Base-by-base conservation (phyloP, 495 filamentous ascomycete species). In the Lasiosphaeria miniovina region DNA sequence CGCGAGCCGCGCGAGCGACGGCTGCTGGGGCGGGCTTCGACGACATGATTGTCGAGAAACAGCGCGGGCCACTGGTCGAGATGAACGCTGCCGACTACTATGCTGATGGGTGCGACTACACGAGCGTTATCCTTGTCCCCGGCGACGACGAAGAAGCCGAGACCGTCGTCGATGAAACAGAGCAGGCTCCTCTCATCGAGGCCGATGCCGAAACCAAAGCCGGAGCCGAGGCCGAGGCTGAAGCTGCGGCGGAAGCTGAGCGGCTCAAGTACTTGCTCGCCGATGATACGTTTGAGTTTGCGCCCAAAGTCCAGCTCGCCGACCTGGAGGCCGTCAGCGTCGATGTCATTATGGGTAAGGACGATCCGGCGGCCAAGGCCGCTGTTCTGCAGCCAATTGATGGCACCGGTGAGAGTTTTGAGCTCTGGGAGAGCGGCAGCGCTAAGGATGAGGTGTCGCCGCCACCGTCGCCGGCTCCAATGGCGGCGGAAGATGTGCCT, bases 61-160 rank as follows among this genome's bases (percentile, higher is more conserved):
- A 80, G 61, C 87, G 90, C n/a, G 71, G 77, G 3, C 87, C 90
- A 0, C 77, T 95, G 0, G 81, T 82, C 6, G 87, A 92, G 70
- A 84, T 95, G 61, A 78, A 84, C 46, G 84, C 84, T 11, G 76
- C 82, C 24, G 88, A 91, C 49, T 95, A 86, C 74, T 93, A 90
- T 62, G 83, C 83, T 14, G 80, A 84, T 9, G 89, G 84, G 4
- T 85, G 82, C 49, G 83, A 89, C 68, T 83, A 81, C 36, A 78
- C 80, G 36, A 86, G 84, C 1, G 78, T 83, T 55, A 73, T 84
- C 33, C 73, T 87, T 43, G 66, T 89, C 7, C 78, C 82, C 17
- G 84, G 77, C 8, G 84, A 89, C 36, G 84, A 86, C 9, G 76
- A 81, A 6, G 73, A 78, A 11, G 62, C 52, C 14, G 65, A 63